A percentile compares a stretch with the other conserved stretches of the same genome.
phyloP scores from a whole-genome alignment of 306 rosid genomes.

The Dicorynia guianensis region DNA sequence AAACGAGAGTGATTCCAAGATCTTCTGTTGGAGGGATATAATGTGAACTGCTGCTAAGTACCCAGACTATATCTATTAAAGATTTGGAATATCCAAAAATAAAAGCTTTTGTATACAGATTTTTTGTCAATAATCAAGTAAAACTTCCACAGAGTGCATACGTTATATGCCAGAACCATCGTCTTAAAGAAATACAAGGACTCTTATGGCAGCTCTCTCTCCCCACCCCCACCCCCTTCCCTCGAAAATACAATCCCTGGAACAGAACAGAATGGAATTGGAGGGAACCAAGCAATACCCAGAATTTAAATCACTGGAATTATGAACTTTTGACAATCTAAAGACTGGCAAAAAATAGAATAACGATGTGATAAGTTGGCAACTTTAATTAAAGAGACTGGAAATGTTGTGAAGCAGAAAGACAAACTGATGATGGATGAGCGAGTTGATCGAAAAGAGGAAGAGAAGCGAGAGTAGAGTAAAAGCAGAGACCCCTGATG shows the following conservation, averaged over 20 bases:
- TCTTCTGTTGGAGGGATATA: conserved; percentile 4
- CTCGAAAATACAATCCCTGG: conserved; percentile 34
- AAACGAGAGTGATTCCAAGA: neutral
- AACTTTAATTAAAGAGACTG: conserved; percentile 6
- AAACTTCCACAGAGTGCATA: conserved; percentile 57
- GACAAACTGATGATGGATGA: conserved; percentile 14
- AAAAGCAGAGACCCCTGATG: conserved; percentile 35
- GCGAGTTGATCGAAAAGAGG: conserved; percentile 32
- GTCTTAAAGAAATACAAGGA: conserved; percentile 51
- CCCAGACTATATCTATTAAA: conserved; percentile 62
- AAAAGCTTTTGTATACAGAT: conserved; percentile 67
- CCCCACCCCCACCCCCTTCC: conserved; percentile 46
- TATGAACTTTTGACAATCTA: conserved; percentile 2
- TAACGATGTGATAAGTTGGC: neutral
- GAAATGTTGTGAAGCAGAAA: conserved; percentile 21
- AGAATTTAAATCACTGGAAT: conserved; percentile 37
- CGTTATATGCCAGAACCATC: conserved; percentile 69
- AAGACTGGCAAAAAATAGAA: conserved; percentile 14
- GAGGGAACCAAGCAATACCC: conserved; percentile 33
- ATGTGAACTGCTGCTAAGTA: conserved; percentile 45
- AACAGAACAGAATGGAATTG: neutral
- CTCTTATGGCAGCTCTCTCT: conserved; percentile 41
- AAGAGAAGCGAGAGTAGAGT: conserved; percentile 45
- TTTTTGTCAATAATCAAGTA: conserved; percentile 60
- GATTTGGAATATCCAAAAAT: conserved; percentile 86